Evolutionary conservation across 768 basidiomycete species (phyloP).

Genomic region (Termitomyces sp.): DNA sequence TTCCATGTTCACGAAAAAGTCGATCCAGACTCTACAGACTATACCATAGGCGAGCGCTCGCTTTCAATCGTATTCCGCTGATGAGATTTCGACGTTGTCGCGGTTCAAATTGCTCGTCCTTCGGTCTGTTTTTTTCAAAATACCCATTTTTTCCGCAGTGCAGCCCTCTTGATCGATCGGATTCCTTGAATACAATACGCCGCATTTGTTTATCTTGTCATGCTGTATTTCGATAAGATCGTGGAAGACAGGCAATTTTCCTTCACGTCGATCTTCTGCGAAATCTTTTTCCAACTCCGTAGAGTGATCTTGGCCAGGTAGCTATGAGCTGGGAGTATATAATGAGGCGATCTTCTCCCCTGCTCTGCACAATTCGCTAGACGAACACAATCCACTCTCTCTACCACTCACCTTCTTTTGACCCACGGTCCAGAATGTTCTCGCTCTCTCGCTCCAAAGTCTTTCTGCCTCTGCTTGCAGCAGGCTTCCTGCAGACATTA

Average conservation of each 20-base stretch:
- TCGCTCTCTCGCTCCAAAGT: not conserved
- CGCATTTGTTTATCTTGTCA: too few relatives aligned
- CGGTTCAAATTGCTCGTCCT: too few relatives aligned
- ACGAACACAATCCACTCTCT: not conserved
- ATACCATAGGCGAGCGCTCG: too few relatives aligned
- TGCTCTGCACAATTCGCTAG: not conserved
- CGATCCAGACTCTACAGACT: too few relatives aligned
- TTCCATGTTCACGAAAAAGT: too few relatives aligned
- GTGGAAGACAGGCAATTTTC: not conserved
- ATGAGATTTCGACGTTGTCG: too few relatives aligned
- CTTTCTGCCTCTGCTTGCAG: not conserved
- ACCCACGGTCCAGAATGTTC: not conserved
- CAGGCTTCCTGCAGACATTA: constrained; percentile 1
- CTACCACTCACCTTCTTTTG: not conserved
- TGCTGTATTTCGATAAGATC: not conserved
- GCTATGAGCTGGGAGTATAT: not conserved
- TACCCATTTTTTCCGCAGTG: too few relatives aligned
- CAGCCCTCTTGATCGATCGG: too few relatives aligned
- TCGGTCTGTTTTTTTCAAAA: too few relatives aligned
- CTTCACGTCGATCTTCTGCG: not conserved
- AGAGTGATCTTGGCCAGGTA: not conserved
- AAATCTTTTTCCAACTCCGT: not conserved
- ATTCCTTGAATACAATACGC: too few relatives aligned
- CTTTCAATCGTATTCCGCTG: too few relatives aligned
- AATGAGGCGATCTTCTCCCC: not conserved